Conservation (phyloP, 2,329 filamentous ascomycete genomes). For the Rhytidhysteron rufulum region DNA sequence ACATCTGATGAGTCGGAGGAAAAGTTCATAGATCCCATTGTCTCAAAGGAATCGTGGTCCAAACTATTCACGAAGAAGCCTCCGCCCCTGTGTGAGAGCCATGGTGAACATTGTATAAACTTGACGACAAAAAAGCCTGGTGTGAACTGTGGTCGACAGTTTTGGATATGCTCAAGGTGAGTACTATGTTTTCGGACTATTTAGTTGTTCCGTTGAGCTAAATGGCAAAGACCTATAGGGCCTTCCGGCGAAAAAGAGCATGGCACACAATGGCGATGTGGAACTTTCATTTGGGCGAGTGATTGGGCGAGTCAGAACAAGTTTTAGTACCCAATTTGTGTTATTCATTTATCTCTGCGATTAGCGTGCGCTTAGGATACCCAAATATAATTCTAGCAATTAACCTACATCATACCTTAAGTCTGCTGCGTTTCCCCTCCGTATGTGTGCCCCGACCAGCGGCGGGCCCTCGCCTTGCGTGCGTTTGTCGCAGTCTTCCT, state of each 20-base stretch:
- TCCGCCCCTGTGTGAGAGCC: slow-evolving; percentile 74
- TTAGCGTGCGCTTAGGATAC: no score
- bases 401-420: no score
- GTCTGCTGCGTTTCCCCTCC: no score
- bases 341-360: no score
- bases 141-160: slow-evolving; percentile 66
- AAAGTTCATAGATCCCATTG: slow-evolving; percentile 22
- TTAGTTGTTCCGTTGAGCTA: slow-evolving; percentile 10
- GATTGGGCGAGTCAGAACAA: slow-evolving; percentile 50
- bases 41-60: slow-evolving; percentile 75
- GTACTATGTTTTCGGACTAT: slow-evolving; percentile 16
- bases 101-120: slow-evolving; percentile 80
- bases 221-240: slow-evolving; percentile 62
- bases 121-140: slow-evolving; percentile 86
- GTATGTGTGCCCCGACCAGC: no score
- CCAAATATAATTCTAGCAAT: no score
- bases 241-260: slow-evolving; percentile 81
- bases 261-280: slow-evolving; percentile 81
- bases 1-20: slow-evolving; percentile 3
- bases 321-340: no score
- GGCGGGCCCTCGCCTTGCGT: no score
- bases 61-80: slow-evolving; percentile 74
- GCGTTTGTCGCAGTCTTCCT: no score
- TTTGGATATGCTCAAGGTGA: slow-evolving; percentile 66
- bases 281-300: slow-evolving; percentile 72